phyloP scores from a whole-genome alignment of 2,329 filamentous ascomycete genomes.

The Anthostomella pinea region DNA sequence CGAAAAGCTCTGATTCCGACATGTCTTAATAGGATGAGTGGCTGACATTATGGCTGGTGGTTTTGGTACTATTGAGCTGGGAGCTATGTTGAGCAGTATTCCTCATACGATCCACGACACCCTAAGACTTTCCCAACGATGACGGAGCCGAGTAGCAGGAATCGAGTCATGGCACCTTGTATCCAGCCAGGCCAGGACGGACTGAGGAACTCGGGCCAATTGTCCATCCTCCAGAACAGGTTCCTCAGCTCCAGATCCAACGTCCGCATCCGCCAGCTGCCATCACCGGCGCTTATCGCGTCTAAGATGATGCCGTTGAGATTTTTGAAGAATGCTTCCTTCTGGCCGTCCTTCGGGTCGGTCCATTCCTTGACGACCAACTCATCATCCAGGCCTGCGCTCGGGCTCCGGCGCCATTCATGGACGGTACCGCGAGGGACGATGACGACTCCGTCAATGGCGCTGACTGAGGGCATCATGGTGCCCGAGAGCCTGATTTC shows the following conservation, averaged over 20 bases:
- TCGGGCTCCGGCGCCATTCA: conserved; percentile 43
- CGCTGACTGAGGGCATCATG: conserved; percentile 26
- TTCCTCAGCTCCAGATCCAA: conserved; percentile 19
- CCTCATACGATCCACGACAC: conserved; percentile 18
- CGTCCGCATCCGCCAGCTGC: conserved; percentile 8
- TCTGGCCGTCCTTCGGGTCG: conserved; percentile 41
- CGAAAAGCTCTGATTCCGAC: no score
- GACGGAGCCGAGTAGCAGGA: conserved; percentile 14
- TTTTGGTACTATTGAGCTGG: no score
- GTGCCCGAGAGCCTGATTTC: conserved; percentile 30
- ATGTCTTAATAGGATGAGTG: no score
- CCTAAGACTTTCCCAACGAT: conserved; percentile 18
- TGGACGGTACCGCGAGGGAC: conserved; percentile 39
- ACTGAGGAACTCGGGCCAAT: conserved; percentile 18
- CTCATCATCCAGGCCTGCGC: conserved; percentile 34
- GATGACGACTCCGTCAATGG: conserved; percentile 29
- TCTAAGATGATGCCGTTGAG: conserved; percentile 41
- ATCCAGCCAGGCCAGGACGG: conserved; percentile 10
- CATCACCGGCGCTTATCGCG: conserved; percentile 4
- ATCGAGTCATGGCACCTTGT: conserved; percentile 14
- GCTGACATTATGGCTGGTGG: no score
- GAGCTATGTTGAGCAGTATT: no score
- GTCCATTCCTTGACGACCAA: conserved; percentile 45
- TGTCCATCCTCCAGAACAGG: conserved; percentile 24
- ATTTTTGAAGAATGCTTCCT: conserved; percentile 49